These are phyloP conservation scores for Colletotrichum sp. DNA, from an alignment of 2,329 filamentous ascomycete genomes.

Conservation along the genomic window DNA sequence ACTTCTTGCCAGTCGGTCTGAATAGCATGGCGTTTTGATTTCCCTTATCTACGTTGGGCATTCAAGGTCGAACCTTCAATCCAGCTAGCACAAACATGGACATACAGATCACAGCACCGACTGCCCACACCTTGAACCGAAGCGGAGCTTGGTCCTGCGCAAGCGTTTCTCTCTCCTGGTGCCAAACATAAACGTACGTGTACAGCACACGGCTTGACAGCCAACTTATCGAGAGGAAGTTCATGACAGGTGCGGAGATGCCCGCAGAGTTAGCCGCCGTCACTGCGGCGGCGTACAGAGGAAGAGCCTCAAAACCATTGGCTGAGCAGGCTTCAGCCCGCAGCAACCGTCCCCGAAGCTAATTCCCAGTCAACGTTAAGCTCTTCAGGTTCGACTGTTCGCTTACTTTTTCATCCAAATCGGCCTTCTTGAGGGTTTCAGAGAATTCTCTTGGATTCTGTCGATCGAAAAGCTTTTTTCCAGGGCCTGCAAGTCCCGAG, in stretches of 20 bases:
- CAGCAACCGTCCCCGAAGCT: not conserved
- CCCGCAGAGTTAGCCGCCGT: not conserved
- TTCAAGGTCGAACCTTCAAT: not conserved
- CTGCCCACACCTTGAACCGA: not conserved
- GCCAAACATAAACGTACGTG: not conserved
- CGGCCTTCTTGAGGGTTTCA: not conserved
- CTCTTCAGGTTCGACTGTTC: rapidly evolving
- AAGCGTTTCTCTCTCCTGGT: not conserved
- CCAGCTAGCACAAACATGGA: not conserved
- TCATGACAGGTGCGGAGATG: not conserved
- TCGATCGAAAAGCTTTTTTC: not conserved
- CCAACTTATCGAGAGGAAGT: not conserved
- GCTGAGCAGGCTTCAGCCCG: not conserved
- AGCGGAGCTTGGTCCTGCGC: not conserved
- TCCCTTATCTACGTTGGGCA: not conserved
- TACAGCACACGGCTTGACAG: not conserved
- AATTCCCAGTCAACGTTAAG: not conserved
- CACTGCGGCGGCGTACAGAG: not conserved
- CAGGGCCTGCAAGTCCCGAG: not conserved
- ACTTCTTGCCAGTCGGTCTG: not conserved
- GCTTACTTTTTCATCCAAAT: not conserved
- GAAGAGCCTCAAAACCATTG: not conserved
- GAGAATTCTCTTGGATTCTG: not conserved
- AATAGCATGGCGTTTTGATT: too few species aligned
- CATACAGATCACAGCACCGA: not conserved